A percentile compares a stretch with the other conserved stretches of the same genome.
Evolutionary conservation across 495 filamentous ascomycete species (phyloP).

Genomic region (Penicillium malachiteum): DNA sequence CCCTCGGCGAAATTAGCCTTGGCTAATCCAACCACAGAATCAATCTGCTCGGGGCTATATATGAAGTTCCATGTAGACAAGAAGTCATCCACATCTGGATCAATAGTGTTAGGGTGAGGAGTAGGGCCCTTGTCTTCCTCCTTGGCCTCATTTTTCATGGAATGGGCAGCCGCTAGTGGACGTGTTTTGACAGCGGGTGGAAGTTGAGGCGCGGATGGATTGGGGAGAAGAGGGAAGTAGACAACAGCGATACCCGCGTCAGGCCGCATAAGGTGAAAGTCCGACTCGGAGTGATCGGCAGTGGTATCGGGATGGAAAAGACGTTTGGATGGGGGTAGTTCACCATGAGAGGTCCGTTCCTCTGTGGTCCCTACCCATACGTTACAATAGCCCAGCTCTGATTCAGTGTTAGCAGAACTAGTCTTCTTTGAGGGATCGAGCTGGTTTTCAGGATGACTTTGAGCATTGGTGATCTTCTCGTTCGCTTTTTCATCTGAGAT

Average conservation of each 20-base stretch:
- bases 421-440: neutral
- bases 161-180: constrained; percentile 22
- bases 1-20: constrained; percentile 85
- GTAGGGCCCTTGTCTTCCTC: constrained; percentile 16
- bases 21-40: constrained; percentile 76
- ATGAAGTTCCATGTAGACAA: constrained; percentile 97
- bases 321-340: constrained; percentile 66
- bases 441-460: constrained; percentile 23
- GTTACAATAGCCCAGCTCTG: constrained; percentile 82
- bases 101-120: constrained; percentile 67
- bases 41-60: constrained; percentile 83
- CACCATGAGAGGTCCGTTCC: constrained; percentile 58
- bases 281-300: constrained; percentile 47
- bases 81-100: constrained; percentile 78
- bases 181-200: constrained; percentile 25
- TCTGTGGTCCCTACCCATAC: constrained; percentile 88
- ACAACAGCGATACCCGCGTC: constrained; percentile 84
- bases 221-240: constrained; percentile 87
- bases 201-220: constrained; percentile 51
- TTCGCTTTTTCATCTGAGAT: constrained; percentile 57
- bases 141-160: constrained; percentile 15
- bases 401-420: constrained; percentile 31
- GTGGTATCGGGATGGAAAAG: constrained; percentile 37
- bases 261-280: constrained; percentile 72
- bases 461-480: constrained; percentile 61